Percentiles rank a stretch among this genome's conserved stretches.
Conservation (phyloP, 2,329 filamentous ascomycete genomes). For the Colletotrichum sp. region DNA sequence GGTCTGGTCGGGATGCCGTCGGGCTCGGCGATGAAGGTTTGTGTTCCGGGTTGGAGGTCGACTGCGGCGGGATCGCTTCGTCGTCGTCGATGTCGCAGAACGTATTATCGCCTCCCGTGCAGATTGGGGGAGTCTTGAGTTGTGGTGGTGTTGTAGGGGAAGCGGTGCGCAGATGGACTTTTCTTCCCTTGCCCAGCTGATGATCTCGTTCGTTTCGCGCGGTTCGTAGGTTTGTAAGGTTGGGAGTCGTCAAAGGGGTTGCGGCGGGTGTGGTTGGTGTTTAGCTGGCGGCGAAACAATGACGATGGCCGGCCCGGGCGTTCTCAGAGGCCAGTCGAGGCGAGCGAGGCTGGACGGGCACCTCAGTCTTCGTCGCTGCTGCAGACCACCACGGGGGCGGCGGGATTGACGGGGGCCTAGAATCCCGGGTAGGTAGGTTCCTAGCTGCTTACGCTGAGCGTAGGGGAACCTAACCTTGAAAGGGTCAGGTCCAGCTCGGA, state of each 20-base stretch:
- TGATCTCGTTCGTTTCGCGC: not conserved
- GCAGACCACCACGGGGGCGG: not conserved
- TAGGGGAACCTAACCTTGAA: not conserved
- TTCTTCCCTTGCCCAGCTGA: not conserved
- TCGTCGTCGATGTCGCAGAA: not conserved
- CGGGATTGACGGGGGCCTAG: not conserved
- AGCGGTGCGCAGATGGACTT: not conserved
- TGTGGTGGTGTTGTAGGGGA: not conserved
- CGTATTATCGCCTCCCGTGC: not conserved
- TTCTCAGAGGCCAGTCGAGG: not conserved
- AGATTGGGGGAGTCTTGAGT: not conserved
- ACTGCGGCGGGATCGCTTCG: not conserved
- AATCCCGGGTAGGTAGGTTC: not conserved
- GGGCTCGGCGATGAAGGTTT: not conserved
- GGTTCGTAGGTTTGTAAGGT: not conserved
- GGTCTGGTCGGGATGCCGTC: not conserved
- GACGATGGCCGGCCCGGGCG: constrained; percentile 10
- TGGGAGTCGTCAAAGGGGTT: not conserved
- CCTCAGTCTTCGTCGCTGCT: not conserved
- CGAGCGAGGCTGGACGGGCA: not conserved
- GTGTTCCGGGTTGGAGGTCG: not conserved
- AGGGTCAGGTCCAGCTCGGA: not conserved
- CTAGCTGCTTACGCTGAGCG: not conserved
- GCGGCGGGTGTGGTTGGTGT: not conserved
- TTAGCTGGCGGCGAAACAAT: constrained; percentile 17